phyloP scores from a whole-genome alignment of 2,329 filamentous ascomycete genomes.

The Drechslerella coelobrocha region DNA sequence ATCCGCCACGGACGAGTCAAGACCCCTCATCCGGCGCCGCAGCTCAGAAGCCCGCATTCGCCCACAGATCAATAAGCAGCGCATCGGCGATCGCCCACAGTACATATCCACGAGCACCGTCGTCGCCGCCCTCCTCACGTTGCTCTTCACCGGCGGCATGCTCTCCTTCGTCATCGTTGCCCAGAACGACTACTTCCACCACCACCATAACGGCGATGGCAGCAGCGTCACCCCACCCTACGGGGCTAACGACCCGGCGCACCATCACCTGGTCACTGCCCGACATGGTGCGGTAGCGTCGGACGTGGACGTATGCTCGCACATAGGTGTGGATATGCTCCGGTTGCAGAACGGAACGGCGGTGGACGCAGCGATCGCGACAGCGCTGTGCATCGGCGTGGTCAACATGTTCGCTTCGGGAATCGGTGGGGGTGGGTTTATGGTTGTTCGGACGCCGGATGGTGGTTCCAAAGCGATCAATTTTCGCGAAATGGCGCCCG shows the following conservation, averaged over 20 bases:
- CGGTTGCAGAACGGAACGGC: constrained; percentile 53
- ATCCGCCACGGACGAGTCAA: constrained; percentile 17
- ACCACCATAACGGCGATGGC: neutral
- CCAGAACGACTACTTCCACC: neutral
- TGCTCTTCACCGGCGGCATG: constrained; percentile 10
- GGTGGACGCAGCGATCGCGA: constrained; percentile 54
- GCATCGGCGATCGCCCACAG: neutral
- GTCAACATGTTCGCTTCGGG: constrained; percentile 54
- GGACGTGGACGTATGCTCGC: constrained; percentile 53
- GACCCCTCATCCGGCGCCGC: constrained; percentile 6
- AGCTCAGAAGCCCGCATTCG: neutral
- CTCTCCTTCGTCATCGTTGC: constrained; percentile 11
- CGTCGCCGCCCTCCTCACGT: neutral
- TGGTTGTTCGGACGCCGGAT: constrained; percentile 52
- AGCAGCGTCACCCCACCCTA: too few species aligned
- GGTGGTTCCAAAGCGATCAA: constrained; percentile 52
- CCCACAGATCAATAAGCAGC: constrained; percentile 9
- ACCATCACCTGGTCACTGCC: constrained; percentile 45
- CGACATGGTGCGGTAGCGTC: constrained; percentile 53
- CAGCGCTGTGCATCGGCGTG: constrained; percentile 53
- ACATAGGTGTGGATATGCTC: constrained; percentile 53
- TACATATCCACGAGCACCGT: neutral
- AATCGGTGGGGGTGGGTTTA: constrained; percentile 55
- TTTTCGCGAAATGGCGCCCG: constrained; percentile 54
- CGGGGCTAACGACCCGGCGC: neutral